Percentiles rank a stretch among this genome's conserved stretches.
phyloP scores from a whole-genome alignment of 2,329 filamentous ascomycete species.

The Biscogniauxia mediterranea region DNA sequence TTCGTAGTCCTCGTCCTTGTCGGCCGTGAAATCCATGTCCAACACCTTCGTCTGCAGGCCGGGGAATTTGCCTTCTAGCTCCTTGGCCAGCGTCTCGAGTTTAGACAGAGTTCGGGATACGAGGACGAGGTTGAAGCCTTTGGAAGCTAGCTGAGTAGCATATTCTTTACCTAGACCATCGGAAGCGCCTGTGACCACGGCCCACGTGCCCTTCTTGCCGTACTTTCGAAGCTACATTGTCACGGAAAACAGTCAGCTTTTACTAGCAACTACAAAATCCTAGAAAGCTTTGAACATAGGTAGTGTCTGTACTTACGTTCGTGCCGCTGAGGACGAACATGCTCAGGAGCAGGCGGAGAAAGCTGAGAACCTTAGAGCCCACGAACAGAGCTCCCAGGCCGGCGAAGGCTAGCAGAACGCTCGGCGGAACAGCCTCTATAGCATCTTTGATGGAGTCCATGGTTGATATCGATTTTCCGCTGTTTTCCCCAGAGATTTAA shows the following conservation, averaged over 20 bases:
- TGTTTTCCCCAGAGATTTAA: background rate
- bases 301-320: conserved; percentile 47
- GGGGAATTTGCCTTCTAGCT: conserved; percentile 70
- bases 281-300: background rate
- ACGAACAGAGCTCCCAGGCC: conserved; percentile 60
- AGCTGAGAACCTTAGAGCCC: conserved; percentile 55
- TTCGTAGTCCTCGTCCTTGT: conserved; percentile 77
- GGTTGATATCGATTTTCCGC: background rate
- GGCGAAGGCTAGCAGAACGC: conserved; percentile 46
- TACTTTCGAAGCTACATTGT: conserved; percentile 74
- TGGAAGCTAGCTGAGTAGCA: conserved; percentile 80
- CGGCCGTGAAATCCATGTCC: conserved; percentile 87
- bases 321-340: conserved; percentile 66
- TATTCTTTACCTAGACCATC: conserved; percentile 98
- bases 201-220: conserved; percentile 90
- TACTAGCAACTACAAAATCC: background rate
- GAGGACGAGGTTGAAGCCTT: conserved; percentile 92
- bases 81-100: conserved; percentile 71
- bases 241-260: conserved; percentile 19
- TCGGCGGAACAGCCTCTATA: conserved; percentile 43
- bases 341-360: conserved; percentile 61
- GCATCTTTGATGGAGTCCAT: conserved; percentile 36
- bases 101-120: conserved; percentile 95
- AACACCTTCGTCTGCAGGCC: conserved; percentile 72
- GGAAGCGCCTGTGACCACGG: conserved; percentile 89